Percentiles rank a stretch among this genome's conserved stretches.
Conservation (phyloP, 805 yeast species). For the Huiozyma naganishii region DNA sequence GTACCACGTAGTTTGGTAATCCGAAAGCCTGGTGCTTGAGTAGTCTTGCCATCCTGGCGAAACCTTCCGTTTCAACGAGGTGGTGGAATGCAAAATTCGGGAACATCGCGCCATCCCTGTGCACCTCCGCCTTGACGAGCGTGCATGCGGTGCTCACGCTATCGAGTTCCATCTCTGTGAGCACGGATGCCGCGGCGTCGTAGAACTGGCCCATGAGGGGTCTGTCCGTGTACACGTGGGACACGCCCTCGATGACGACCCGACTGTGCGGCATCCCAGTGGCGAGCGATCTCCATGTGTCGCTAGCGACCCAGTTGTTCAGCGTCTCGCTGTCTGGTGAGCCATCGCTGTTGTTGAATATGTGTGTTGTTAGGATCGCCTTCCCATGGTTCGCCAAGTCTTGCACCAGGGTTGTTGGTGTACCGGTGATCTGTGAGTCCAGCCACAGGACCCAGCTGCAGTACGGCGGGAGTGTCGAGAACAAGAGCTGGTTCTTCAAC, state of each 20-base stretch:
- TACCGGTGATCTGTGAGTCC: conserved; percentile 80
- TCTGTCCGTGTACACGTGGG: conserved; percentile 80
- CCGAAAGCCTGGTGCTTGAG: conserved; percentile 82
- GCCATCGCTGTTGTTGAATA: conserved; percentile 52
- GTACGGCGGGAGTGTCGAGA: conserved; percentile 72
- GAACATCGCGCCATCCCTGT: conserved; percentile 96
- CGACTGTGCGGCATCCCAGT: conserved; percentile 63
- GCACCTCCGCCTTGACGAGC: conserved; percentile 87
- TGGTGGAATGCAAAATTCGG: conserved; percentile 94
- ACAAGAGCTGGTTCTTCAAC: conserved; percentile 78
- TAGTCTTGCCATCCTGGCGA: conserved; percentile 87
- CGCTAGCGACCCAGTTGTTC: conserved; percentile 84
- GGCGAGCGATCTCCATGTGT: conserved; percentile 65
- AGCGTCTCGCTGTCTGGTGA: conserved; percentile 68
- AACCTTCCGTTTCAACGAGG: conserved; percentile 90
- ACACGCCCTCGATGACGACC: conserved; percentile 81
- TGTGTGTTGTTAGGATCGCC: conserved; percentile 80
- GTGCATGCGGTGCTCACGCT: conserved; percentile 96
- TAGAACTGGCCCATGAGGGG: conserved; percentile 80
- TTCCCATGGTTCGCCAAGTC: conserved; percentile 72
- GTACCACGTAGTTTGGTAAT: conserved; percentile 82
- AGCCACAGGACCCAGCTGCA: conserved; percentile 94
- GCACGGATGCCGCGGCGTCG: conserved; percentile 47
- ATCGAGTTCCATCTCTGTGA: conserved; percentile 68
- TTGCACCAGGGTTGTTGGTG: conserved; percentile 73